Evolutionary conservation across 768 basidiomycete genomes (phyloP), one percentile per base, ranked within the genome.

Genomic region (Suillus subluteus): DNA sequence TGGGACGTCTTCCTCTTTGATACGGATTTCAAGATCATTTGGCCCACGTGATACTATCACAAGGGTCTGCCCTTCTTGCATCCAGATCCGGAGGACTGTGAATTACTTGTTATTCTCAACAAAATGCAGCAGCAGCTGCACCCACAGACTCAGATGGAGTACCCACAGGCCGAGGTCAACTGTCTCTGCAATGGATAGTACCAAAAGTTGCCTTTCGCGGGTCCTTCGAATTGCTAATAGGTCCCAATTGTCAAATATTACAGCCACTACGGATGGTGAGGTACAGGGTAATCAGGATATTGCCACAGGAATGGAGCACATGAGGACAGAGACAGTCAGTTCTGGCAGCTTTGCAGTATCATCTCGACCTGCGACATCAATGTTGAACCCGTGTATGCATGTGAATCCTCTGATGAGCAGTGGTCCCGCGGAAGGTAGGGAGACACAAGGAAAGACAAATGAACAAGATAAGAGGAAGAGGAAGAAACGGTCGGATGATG

Each of bases 351-450:
- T 79, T 15, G 81, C 83, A 9, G 62, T 75, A 12, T 71, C 77
- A 30, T 82, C 83, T 55, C 78, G 81, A 15, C 73, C 82, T 6
- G 79, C 82, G 7, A 81, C 86, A 16, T 85, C 86, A 21, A 86
- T 93, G 80, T 82, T 91, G 2, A 94, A 95, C 73, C 94, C 94
- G 1, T 92, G 91, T 1, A 92, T 90, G 21, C 88, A 92, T 71
- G 74, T 80, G 40, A 85, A 90, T 69, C 89, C 91, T 1, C 71
- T 91, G 41, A 68, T 74, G 11, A 59, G 63, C 0, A 71, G 72
- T 38, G 58, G 46, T 66, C 68, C 54, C 68, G 73, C 30, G 62
- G 69, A 43, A 56, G 65, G 56, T 55, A 65, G 59, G 65, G 73
- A 74, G 68, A 68, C 69, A 1, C 62, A 68, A 50, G 54, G 72